These are phyloP conservation scores for Populus hybrid DNA, from an alignment of 441 rosid genomes.

Conservation along the genomic window DNA sequence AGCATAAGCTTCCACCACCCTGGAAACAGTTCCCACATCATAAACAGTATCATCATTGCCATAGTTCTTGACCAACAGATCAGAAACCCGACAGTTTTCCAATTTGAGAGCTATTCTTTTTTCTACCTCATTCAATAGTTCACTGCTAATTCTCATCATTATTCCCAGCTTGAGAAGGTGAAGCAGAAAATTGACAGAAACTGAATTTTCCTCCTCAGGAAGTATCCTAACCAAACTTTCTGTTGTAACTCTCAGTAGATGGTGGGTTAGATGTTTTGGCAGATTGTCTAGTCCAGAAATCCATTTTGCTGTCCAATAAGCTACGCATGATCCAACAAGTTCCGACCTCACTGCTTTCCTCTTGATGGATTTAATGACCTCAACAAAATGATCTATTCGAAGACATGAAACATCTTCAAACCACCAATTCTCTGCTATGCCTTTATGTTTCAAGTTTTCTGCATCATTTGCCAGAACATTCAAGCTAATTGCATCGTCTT, in stretches of 20 bases:
- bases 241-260: conserved; percentile 29
- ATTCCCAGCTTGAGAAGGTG: conserved; percentile 44
- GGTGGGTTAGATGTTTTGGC: conserved; percentile 27
- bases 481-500: conserved; percentile 4
- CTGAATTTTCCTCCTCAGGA: conserved; percentile 41
- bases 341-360: conserved; percentile 33
- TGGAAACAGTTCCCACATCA: conserved; percentile 32
- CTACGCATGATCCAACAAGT: conserved; percentile 48
- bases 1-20: conserved; percentile 37
- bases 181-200: conserved; percentile 56
- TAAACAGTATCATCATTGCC: conserved; percentile 25
- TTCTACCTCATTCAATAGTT: conserved; percentile 26
- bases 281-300: conserved; percentile 29
- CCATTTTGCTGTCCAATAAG: conserved; percentile 50
- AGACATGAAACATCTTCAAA: conserved; percentile 50
- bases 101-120: conserved; percentile 36
- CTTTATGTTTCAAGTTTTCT: conserved; percentile 13
- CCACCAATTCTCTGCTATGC: conserved; percentile 46
- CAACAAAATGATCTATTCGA: conserved; percentile 53
- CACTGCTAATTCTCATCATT: conserved; percentile 26
- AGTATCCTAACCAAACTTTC: conserved; percentile 46
- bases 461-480: conserved; percentile 4
- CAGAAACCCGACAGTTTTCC: conserved; percentile 40
- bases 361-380: conserved; percentile 44
- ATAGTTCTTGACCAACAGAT: conserved; percentile 43